These are phyloP conservation scores for Suillus brevipes DNA, from an alignment of 768 basidiomycete species.

Conservation along the genomic window DNA sequence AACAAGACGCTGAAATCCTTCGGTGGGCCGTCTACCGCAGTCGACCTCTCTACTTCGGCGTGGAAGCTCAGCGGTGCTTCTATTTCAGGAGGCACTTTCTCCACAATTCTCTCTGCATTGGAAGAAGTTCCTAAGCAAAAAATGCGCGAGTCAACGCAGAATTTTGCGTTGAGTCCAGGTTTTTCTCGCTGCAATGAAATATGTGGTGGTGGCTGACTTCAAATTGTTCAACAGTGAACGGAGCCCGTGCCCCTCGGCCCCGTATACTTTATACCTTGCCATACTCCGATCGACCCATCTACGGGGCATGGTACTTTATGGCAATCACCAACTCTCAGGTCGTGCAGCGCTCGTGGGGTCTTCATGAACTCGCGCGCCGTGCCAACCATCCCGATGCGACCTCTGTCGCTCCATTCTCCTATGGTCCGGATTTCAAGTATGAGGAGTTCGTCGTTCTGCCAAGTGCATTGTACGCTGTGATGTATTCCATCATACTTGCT, in stretches of 20 bases:
- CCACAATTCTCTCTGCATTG: conserved; percentile 33
- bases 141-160: conserved; percentile 28
- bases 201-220: conserved; percentile 8
- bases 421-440: conserved; percentile 76
- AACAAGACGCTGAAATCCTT: conserved; percentile 64
- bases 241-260: conserved; percentile 26
- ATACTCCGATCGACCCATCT: conserved; percentile 29
- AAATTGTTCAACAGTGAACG: conserved; percentile 28
- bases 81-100: conserved; percentile 40
- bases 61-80: conserved; percentile 32
- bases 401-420: conserved; percentile 33
- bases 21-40: conserved; percentile 34
- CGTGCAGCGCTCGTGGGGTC: conserved; percentile 58
- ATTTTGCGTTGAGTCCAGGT: conserved; percentile 49
- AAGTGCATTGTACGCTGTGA: conserved; percentile 40
- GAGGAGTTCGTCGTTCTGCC: conserved; percentile 61
- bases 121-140: conserved; percentile 36
- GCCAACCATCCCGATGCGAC: conserved; percentile 18
- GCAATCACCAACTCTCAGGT: conserved; percentile 43
- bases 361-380: conserved; percentile 38
- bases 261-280: conserved; percentile 41
- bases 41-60: conserved; percentile 60
- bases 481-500: conserved; percentile 37
- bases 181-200: conserved; percentile 10
- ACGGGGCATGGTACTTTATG: conserved; percentile 48